A percentile compares a stretch with the other conserved stretches of the same genome.
Evolutionary conservation across 306 rosid species (phyloP).

Genomic region (Cercis canadensis): DNA sequence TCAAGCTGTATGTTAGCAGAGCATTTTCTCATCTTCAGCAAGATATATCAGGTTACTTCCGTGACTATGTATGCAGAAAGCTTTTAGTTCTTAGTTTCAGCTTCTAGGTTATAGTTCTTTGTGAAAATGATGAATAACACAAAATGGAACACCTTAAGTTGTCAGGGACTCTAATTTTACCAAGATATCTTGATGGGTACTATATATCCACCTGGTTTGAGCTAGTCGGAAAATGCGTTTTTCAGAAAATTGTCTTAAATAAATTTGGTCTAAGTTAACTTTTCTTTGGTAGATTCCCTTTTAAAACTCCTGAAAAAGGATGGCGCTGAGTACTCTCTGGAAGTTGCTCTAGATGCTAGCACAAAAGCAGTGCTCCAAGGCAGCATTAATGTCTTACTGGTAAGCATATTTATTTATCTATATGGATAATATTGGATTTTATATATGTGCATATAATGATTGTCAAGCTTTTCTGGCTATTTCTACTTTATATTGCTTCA

Average conservation of each 20-base stretch:
- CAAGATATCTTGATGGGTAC: slow-evolving; percentile 19
- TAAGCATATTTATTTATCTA: slow-evolving; percentile 46
- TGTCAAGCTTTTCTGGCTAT: slow-evolving; percentile 10
- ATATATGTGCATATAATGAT: slow-evolving; percentile 12
- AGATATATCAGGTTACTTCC: slow-evolving; percentile 65
- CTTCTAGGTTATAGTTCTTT: background rate
- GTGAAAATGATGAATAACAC: slow-evolving; percentile 22
- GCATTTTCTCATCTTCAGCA: slow-evolving; percentile 70
- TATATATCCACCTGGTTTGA: slow-evolving; percentile 22
- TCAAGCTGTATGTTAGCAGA: slow-evolving; percentile 55
- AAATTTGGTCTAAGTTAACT: slow-evolving; percentile 31
- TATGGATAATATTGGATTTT: background rate
- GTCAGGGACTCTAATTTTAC: slow-evolving; percentile 14
- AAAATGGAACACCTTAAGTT: slow-evolving; percentile 30
- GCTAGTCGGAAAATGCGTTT: slow-evolving; percentile 11
- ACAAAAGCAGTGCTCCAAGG: slow-evolving; percentile 84
- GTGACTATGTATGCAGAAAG: slow-evolving; percentile 30
- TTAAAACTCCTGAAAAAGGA: slow-evolving; percentile 69
- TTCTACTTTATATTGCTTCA: slow-evolving; percentile 29
- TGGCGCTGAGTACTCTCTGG: slow-evolving; percentile 62
- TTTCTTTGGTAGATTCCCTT: slow-evolving; percentile 71
- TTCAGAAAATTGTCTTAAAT: slow-evolving; percentile 8
- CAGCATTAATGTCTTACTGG: slow-evolving; percentile 74
- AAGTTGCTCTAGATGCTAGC: slow-evolving; percentile 71
- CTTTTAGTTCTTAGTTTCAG: slow-evolving; percentile 30